Evolutionary conservation across 768 basidiomycete species (phyloP), one percentile per base, ranked within the genome.

Genomic region (Mycena crocata): DNA sequence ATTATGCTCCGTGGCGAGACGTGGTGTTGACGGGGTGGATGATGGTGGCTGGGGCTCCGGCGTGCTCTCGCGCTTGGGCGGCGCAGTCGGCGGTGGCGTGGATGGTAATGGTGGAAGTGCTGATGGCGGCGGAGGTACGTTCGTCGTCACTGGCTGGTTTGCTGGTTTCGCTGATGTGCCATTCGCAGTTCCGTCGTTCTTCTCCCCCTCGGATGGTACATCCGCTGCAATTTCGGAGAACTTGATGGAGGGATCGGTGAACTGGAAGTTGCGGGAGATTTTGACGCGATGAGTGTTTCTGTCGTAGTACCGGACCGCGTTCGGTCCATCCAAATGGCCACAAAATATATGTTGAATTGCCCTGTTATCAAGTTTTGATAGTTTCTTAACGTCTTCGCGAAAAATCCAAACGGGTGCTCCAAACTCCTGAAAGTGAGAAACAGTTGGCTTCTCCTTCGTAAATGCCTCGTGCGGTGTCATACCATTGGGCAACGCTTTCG

Each of bases 251-350:
- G 46, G 57, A 24, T 59, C 35, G 19, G 45, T 37, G 34, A 59
- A 59, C 23, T 37, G 14, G 35, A 21, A 59, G 46, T 59, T 59
- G 24, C 57, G 45, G 32, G 57, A 59, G 30, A 39, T 59, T 24
- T 59, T 49, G 34, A 59, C 57, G 9, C 57, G 51, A 23, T 39
- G 62, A 2, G 40, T 64, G 3, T 28, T 21, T 10, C 61, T 24
- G 17, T 72, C 62, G 34, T 58, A 72, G 30, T 72, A 72, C 7
- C 51, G 30, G 1, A 72, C 55, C 4, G 61, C 57, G 2, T 40
- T 35, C 0, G 65, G 40, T 21, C 51, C 56, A 8, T 68, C 68
- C 6, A 12, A 21, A 35, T 54, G 62, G 24, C 68, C 54, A 0
- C 66, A 39, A 24, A 70, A 72, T 26, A 63, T 42, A 44, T 55